phyloP scores from a whole-genome alignment of 352 stramenopile species.

The Phytophthora aleatoria region DNA sequence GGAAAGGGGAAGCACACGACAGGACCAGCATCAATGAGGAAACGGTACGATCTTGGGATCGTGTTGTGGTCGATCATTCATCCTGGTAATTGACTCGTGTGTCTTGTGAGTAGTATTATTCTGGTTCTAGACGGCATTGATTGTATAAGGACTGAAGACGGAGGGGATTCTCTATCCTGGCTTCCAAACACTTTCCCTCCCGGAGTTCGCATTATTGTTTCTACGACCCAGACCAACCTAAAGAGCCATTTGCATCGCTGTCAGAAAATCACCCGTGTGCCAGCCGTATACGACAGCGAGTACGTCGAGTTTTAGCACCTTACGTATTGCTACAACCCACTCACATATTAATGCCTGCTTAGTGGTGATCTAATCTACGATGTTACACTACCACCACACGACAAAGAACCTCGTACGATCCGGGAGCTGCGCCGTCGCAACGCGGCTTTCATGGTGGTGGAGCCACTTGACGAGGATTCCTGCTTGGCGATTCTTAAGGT shows the following conservation, averaged over 20 bases:
- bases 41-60: conserved; percentile 23
- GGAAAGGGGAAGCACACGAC: conserved; percentile 42
- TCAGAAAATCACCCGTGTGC: conserved; percentile 48
- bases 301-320: conserved; percentile 23
- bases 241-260: conserved; percentile 43
- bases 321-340: not conserved
- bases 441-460: conserved; percentile 64
- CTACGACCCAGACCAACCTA: conserved; percentile 47
- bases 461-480: conserved; percentile 68
- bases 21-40: conserved; percentile 30
- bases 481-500: conserved; percentile 71
- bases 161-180: conserved; percentile 86
- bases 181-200: conserved; percentile 71
- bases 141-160: conserved; percentile 79
- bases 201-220: conserved; percentile 78
- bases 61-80: not conserved
- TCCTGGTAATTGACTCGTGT: conserved; percentile 4
- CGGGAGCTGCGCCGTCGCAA: conserved; percentile 70
- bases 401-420: conserved; percentile 72
- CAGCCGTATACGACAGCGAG: conserved; percentile 69
- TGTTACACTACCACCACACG: conserved; percentile 39
- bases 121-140: conserved; percentile 84
- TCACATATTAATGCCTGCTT: conserved; percentile 7
- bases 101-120: conserved; percentile 54
- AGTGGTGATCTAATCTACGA: conserved; percentile 77